Percentiles rank a stretch among this genome's conserved stretches.
Evolutionary conservation across 116 monocot species (phyloP).

Genomic region (Trichopus zeylanicus): DNA sequence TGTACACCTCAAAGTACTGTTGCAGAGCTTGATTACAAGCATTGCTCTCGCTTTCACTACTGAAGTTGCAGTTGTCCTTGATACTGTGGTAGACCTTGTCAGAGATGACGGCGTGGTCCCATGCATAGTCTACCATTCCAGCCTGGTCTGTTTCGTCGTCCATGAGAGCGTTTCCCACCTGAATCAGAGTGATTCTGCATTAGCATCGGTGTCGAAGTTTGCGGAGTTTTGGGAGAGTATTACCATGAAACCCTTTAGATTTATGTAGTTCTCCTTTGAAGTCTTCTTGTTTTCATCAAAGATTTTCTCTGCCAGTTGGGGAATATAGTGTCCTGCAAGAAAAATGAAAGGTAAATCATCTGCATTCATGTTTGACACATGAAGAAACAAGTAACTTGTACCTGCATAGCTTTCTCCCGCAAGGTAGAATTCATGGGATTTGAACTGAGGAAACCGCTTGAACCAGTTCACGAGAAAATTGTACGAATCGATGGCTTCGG

Average conservation of each 20-base stretch:
- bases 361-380: too few relatives aligned
- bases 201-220: not conserved
- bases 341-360: not conserved
- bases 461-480: conserved; percentile 34
- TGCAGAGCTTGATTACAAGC: conserved; percentile 3
- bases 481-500: conserved; percentile 21
- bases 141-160: conserved; percentile 3
- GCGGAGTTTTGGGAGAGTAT: not conserved
- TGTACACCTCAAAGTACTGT: conserved; percentile 12
- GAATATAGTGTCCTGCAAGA: conserved; percentile 72
- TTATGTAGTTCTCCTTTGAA: conserved; percentile 42
- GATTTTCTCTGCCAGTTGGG: conserved; percentile 76
- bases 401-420: conserved; percentile 47
- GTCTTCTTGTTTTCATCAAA: conserved; percentile 50
- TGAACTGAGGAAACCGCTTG: conserved; percentile 34
- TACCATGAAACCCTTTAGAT: conserved; percentile 89
- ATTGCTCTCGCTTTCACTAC: not conserved
- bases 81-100: conserved; percentile 16
- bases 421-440: conserved; percentile 29
- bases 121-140: conserved; percentile 30
- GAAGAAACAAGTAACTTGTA: not conserved
- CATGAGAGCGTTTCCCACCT: not conserved
- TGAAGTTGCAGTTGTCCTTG: conserved; percentile 18
- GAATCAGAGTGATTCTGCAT: not conserved
- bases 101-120: conserved; percentile 38